Base-by-base conservation (phyloP, 139 green algal species). In the Edaphochlamys debaryana region DNA sequence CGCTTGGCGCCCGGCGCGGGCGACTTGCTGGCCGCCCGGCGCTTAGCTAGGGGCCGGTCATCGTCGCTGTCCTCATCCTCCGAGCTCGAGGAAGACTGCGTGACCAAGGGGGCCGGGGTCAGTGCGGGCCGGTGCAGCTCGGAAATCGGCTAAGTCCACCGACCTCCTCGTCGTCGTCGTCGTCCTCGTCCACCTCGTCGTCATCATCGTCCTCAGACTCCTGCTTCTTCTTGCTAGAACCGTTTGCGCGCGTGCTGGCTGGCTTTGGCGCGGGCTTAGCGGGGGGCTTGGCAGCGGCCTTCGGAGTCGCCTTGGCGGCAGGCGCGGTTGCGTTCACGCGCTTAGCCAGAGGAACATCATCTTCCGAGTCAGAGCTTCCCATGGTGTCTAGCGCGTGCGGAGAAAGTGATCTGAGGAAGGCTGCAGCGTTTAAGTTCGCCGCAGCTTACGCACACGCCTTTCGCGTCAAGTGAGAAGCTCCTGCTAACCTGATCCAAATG, bases 301-400 rank as follows among this genome's bases (percentile, higher is more conserved):
- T 67, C 32, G 64, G 34, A 29, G 19, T 41, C 13, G 64, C 34
- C 34, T 17, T 17, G 15, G 34, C 36, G 25, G 76, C 63, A 27
- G 60, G 40, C 40, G 34, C 23, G 27, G 58, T 67, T 0, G 60
- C 54, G 11, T 54, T 63, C 22, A n/a, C 58, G 15, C 76, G 82
- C 87, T 85, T 40, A 0, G 67, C 75, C 22, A 91, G 74, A 23
- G 87, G 87, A 11, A 87, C 45, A 30, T 89, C 79, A 30, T 90
- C 86, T 1, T 89, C 86, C 9, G 80, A 85, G 50, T 89, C 86
- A n/a, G 56, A 63, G 41, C 78, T 83, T n/a, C n/a, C n/a, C 64
- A 85, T 54, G 45, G 45, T 13, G 45, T 54, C 13, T 54, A n/a
- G n/a, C n/a, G n/a, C n/a, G n/a, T n/a, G n/a, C n/a, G n/a, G 45